phyloP scores from a whole-genome alignment of 345 rosid species.

The Gossypium anomalum region DNA sequence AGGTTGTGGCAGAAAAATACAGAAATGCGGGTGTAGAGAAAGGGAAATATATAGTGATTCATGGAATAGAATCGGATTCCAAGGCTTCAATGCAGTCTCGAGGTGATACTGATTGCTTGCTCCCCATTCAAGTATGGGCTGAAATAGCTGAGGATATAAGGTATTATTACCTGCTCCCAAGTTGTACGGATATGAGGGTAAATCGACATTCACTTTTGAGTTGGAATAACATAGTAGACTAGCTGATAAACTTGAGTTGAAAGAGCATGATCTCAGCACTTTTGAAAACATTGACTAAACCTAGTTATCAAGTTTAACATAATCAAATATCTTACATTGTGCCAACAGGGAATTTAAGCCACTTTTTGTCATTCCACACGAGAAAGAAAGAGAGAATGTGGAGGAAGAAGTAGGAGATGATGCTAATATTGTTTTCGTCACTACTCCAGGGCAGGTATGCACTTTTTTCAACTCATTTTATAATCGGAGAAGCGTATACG shows the following conservation, averaged over 20 bases:
- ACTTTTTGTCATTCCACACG: slow-evolving; percentile 83
- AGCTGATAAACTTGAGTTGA: not conserved
- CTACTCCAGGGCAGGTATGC: slow-evolving; percentile 86
- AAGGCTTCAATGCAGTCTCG: slow-evolving; percentile 89
- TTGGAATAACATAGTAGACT: not conserved
- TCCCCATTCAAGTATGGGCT: slow-evolving; percentile 68
- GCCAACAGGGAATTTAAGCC: slow-evolving; percentile 67
- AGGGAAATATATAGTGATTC: slow-evolving; percentile 82
- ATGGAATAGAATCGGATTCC: slow-evolving; percentile 92
- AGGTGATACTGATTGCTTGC: slow-evolving; percentile 80
- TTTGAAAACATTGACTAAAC: not conserved
- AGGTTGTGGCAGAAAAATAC: slow-evolving; percentile 64
- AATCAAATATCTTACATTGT: not conserved
- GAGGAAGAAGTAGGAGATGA: slow-evolving; percentile 77
- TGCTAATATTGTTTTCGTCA: slow-evolving; percentile 66
- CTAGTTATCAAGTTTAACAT: not conserved
- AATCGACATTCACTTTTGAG: too few species aligned
- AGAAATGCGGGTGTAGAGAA: slow-evolving; percentile 60
- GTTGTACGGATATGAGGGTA: not conserved
- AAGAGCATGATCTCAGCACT: not conserved
- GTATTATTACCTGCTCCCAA: slow-evolving; percentile 34
- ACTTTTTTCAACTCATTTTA: slow-evolving; percentile 9
- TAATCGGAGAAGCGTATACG: too few species aligned
- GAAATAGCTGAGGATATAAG: slow-evolving; percentile 51
- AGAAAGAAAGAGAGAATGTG: slow-evolving; percentile 82